These are phyloP conservation scores for Lolium rigidum DNA, from an alignment of 176 grass and related monocot species.

Conservation along the genomic window DNA sequence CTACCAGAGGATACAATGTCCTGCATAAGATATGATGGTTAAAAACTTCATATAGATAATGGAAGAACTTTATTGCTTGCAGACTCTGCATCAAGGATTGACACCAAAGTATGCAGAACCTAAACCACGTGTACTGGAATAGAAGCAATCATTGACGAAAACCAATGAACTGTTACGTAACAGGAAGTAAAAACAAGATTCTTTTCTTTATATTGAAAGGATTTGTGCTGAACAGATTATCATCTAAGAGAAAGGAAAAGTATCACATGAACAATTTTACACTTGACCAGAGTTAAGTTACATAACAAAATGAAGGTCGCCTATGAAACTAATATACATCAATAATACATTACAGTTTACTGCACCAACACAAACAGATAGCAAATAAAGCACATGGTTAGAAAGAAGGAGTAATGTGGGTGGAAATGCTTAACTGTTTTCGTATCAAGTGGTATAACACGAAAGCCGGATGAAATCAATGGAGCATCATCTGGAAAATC, in stretches of 20 bases:
- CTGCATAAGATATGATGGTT: constrained; percentile 51
- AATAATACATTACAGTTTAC: not conserved
- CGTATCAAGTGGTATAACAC: constrained; percentile 90
- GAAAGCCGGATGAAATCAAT: constrained; percentile 88
- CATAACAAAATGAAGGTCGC: not conserved
- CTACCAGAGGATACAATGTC: constrained; percentile 63
- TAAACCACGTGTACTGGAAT: not conserved
- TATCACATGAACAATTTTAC: not conserved
- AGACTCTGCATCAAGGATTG: not conserved
- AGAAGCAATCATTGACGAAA: not conserved
- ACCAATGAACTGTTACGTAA: not conserved
- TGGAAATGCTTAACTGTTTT: constrained; percentile 76
- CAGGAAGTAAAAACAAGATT: not conserved
- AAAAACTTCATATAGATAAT: constrained; percentile 15
- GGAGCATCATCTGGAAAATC: constrained; percentile 91
- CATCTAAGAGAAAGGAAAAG: not conserved
- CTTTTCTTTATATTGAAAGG: not conserved
- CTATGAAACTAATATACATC: not conserved
- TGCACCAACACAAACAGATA: not conserved
- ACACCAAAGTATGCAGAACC: not conserved
- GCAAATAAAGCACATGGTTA: not conserved
- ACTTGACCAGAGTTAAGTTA: not conserved
- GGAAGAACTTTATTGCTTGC: not conserved
- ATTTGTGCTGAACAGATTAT: constrained; percentile 11
- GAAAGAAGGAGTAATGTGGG: not conserved